Base-by-base conservation (phyloP, 805 yeast genomes). In the Metschnikowia colocasiae region DNA sequence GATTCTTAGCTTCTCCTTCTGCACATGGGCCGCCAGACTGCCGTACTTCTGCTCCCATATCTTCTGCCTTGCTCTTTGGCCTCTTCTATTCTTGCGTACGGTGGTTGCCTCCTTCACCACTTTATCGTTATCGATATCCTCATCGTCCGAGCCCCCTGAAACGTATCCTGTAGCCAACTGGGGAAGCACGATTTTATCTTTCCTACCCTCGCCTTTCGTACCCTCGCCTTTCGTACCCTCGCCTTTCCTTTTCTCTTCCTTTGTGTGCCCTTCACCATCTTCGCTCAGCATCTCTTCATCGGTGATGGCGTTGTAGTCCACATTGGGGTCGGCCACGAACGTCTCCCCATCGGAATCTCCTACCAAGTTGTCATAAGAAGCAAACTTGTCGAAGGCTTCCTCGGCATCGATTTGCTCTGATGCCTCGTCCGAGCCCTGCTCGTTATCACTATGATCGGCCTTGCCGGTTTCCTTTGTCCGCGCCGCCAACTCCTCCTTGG, bases 31-130 rank as follows among this genome's bases (percentile, higher is more conserved):
- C n/a, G 99, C 99, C 22, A 74, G 70, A 16, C 65, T 64, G 23
- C 98, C 98, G 62, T 75, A 94, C 64, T 94, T 92, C 68, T 79
- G 72, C 62, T 90, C 99, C 98, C 98, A 94, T 44, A 94, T 89
- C 73, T 87, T 85, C 64, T 92, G 94, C 69, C 99, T 82, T 1
- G 97, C 99, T 50, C 98, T 77, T 71, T 94, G 99, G 22, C 99
- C 99, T 65, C 97, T 81, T 69, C 99, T 78, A 65, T 94, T 94
- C 58, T 90, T 89, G 53, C 92, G 78, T 16, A 74, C 75, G 25
- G 78, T 60, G 1, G 83, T 81, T 3, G 75, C 68, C 40, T 71
- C 74, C 47, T 81, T 77, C 5, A 81, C 81, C 8, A 76, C 71
- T 40, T 70, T 62, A 57, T 79, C 83, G 43, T 65, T 59, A 50